phyloP scores from a whole-genome alignment of 352 stramenopile genomes.

The Pythium apleroticum region DNA sequence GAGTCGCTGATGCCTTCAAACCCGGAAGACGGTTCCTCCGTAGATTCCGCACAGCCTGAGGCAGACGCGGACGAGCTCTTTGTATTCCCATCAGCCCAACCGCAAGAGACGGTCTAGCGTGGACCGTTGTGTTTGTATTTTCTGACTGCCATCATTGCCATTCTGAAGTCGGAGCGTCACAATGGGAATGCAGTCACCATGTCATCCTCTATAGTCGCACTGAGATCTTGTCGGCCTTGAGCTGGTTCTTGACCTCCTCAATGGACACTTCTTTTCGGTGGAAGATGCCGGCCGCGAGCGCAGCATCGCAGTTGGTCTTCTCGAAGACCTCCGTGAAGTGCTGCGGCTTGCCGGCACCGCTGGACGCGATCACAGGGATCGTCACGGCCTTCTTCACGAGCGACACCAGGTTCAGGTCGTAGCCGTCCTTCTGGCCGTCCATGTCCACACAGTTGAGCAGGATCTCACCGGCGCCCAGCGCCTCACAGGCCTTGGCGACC shows the following conservation, averaged over 20 bases:
- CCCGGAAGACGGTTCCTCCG: neutral
- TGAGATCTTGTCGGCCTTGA: conserved; percentile 71
- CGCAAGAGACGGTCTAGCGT: neutral
- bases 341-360: conserved; percentile 90
- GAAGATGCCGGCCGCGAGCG: conserved; percentile 98
- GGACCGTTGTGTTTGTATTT: neutral
- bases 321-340: conserved; percentile 97
- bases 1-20: neutral
- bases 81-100: conserved; percentile 5
- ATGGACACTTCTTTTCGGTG: conserved; percentile 97
- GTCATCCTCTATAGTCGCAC: conserved; percentile 49
- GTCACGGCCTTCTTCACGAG: conserved; percentile 87
- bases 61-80: conserved; percentile 6
- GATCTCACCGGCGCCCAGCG: conserved; percentile 96
- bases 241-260: conserved; percentile 91
- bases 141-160: neutral
- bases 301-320: conserved; percentile 90
- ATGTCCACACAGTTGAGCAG: conserved; percentile 99
- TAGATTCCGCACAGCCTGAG: neutral
- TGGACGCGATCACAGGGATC: conserved; percentile 98
- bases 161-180: conserved; percentile 2
- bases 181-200: neutral
- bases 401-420: conserved; percentile 61
- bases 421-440: conserved; percentile 96
- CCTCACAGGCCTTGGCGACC: conserved; percentile 87